These are phyloP conservation scores for Cupressus sempervirens DNA, from an alignment of 75 land plant species.

Conservation along the genomic window DNA sequence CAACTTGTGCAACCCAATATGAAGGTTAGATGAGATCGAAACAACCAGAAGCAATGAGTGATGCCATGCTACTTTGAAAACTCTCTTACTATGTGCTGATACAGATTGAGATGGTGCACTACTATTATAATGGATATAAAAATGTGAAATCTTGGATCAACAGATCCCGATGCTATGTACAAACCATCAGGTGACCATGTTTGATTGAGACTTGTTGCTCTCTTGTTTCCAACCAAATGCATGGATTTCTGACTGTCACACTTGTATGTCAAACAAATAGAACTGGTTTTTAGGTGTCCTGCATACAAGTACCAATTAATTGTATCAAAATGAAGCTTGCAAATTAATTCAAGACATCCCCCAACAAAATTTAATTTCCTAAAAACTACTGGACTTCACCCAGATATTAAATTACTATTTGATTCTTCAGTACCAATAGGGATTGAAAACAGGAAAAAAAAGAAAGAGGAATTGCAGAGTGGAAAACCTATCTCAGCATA, in stretches of 20 bases:
- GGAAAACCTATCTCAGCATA: background rate
- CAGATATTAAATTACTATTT: background rate
- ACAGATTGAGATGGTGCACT: conserved; percentile 68
- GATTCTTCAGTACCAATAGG: background rate
- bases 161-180: conserved; percentile 79
- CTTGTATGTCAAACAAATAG: conserved; percentile 64
- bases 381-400: background rate
- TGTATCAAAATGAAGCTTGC: conserved; percentile 3
- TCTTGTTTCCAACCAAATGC: conserved; percentile 91
- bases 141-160: conserved; percentile 75
- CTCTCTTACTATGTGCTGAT: conserved; percentile 82
- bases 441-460: background rate
- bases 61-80: conserved; percentile 91
- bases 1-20: too few species aligned
- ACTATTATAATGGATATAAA: conserved; percentile 73
- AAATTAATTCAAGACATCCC: too few species aligned
- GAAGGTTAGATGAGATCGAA: too few species aligned
- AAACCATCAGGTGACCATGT: conserved; percentile 90
- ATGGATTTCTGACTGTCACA: conserved; percentile 61
- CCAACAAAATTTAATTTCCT: background rate
- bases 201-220: conserved; percentile 72
- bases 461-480: background rate
- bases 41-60: conserved; percentile 55
- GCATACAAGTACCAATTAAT: conserved; percentile 14
- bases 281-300: conserved; percentile 78